A percentile compares a stretch with the other conserved stretches of the same genome.
Conservation (phyloP, 129 eudicot species). For the Tanacetum coccineum region DNA sequence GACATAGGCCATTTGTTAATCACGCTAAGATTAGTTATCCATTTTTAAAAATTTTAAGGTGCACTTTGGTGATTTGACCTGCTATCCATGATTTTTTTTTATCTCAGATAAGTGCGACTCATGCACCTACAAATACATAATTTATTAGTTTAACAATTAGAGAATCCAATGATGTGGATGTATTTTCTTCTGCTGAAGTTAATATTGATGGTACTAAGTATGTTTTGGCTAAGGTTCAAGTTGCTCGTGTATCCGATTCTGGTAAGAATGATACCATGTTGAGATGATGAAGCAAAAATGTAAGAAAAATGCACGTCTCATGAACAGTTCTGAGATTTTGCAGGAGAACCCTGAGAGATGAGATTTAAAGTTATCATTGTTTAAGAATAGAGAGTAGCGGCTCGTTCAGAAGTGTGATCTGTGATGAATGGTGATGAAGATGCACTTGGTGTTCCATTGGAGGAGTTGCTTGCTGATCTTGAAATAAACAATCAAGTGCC, state of each 20-base stretch:
- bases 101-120: too few species aligned
- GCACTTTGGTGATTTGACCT: too few species aligned
- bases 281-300: slow-evolving; percentile 42
- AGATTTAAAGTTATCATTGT: slow-evolving; percentile 53
- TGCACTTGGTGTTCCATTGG: slow-evolving; percentile 41
- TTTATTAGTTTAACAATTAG: too few species aligned
- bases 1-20: too few species aligned
- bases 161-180: background rate
- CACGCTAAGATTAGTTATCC: too few species aligned
- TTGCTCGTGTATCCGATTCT: slow-evolving; percentile 61
- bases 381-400: slow-evolving; percentile 49
- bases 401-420: slow-evolving; percentile 45
- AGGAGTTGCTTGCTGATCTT: slow-evolving; percentile 61
- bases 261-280: slow-evolving; percentile 47
- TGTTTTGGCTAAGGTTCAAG: slow-evolving; percentile 50
- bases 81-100: too few species aligned
- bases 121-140: too few species aligned
- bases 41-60: too few species aligned
- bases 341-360: slow-evolving; percentile 59
- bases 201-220: slow-evolving; percentile 17
- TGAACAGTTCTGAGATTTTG: slow-evolving; percentile 57
- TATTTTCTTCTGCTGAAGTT: background rate
- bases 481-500: slow-evolving; percentile 38
- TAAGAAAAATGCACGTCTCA: slow-evolving; percentile 45
- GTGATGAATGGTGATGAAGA: slow-evolving; percentile 45